Evolutionary conservation across 805 yeast species (phyloP).

Genomic region (Ogataea sp.): DNA sequence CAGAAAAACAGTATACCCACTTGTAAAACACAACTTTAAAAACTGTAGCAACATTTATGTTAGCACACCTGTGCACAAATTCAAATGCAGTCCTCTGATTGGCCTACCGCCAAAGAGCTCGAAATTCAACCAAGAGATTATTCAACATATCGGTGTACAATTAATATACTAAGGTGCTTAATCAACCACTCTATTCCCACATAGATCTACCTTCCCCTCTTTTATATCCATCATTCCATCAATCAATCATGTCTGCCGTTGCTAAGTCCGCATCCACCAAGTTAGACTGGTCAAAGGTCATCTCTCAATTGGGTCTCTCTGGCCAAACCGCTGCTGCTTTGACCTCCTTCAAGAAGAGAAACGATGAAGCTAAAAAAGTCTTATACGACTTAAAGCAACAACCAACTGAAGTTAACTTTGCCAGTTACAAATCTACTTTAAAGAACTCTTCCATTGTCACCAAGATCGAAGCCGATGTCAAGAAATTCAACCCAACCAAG

Average conservation of each 20-base stretch:
- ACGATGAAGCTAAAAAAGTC: constrained; percentile 92
- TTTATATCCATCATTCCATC: neutral
- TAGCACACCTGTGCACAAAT: no score
- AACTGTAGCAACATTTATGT: no score
- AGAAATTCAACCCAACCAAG: constrained; percentile 72
- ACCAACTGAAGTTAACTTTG: constrained; percentile 73
- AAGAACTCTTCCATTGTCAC: constrained; percentile 75
- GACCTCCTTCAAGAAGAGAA: constrained; percentile 94
- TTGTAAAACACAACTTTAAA: no score
- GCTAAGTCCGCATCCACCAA: constrained; percentile 66
- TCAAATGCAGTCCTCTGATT: no score
- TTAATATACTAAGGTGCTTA: no score
- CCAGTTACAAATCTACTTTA: constrained; percentile 68
- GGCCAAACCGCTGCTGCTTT: constrained; percentile 87
- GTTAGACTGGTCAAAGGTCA: constrained; percentile 92
- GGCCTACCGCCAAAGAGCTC: no score
- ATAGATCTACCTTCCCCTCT: neutral
- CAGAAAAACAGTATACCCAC: no score
- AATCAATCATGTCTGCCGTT: constrained; percentile 15
- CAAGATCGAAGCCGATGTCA: constrained; percentile 72
- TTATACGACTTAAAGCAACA: constrained; percentile 64
- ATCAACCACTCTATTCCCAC: neutral
- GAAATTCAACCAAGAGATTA: no score
- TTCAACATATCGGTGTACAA: no score
- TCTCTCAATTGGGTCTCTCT: constrained; percentile 81